Conservation (phyloP, 768 basidiomycete genomes). For the Xerocomellus amylosporus region DNA sequence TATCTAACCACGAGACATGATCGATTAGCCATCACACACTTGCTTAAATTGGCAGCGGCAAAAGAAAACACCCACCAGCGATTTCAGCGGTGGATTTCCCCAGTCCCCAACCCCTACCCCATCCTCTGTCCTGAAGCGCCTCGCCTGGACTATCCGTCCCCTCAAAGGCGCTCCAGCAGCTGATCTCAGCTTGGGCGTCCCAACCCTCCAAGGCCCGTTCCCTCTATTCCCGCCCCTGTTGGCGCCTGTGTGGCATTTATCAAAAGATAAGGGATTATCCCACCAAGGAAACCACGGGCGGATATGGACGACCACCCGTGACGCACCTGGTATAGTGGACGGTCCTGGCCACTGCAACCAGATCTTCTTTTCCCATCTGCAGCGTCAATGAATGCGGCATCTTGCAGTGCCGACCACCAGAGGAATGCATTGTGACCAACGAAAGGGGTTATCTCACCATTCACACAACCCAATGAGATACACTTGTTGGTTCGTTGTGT, state of each 20-base stretch:
- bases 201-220: constrained; percentile 2
- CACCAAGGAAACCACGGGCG: not conserved
- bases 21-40: too few species aligned
- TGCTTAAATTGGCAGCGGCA: too few species aligned
- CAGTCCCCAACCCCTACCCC: constrained; percentile 4
- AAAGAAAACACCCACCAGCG: too few species aligned
- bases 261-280: constrained; percentile 3
- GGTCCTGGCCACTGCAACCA: constrained; percentile 51
- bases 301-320: not conserved
- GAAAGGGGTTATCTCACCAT: constrained; percentile 75
- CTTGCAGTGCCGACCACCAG: constrained; percentile 86
- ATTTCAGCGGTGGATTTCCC: too few species aligned
- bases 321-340: constrained; percentile 13
- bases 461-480: constrained; percentile 75
- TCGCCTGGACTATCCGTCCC: constrained; percentile 12
- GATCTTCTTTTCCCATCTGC: constrained; percentile 57
- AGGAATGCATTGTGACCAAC: constrained; percentile 90
- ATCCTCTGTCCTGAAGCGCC: constrained; percentile 13
- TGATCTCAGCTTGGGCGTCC: constrained; percentile 8
- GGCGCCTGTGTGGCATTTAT: constrained; percentile 3
- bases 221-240: not conserved
- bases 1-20: not conserved
- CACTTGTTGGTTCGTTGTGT: constrained; percentile 83
- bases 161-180: constrained; percentile 12
- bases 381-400: constrained; percentile 69